Evolutionary conservation across 768 basidiomycete genomes (phyloP).

Genomic region (Podaxis sp.): DNA sequence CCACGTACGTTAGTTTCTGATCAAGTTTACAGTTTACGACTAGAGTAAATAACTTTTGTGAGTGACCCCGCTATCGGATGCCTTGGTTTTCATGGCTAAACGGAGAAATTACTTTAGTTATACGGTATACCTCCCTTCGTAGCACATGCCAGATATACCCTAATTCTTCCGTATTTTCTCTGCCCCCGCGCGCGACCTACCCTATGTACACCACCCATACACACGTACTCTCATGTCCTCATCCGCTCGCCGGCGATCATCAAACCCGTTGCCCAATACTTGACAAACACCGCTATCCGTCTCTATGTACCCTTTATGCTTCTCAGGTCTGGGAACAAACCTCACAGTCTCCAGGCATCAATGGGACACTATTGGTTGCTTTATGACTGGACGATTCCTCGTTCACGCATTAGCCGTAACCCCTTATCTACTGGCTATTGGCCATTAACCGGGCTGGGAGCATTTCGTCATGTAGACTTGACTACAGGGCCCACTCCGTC

Average conservation of each 20-base stretch:
- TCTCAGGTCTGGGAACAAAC: background rate
- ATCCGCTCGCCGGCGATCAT: background rate
- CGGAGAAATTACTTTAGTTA: background rate
- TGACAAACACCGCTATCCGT: background rate
- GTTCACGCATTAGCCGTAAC: background rate
- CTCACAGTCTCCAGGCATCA: background rate
- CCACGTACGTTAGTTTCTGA: background rate
- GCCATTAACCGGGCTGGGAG: background rate
- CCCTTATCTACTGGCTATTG: background rate
- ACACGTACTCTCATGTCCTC: background rate
- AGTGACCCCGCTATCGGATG: background rate
- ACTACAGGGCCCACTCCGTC: background rate
- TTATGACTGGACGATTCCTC: background rate
- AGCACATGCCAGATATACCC: background rate
- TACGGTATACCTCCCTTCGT: background rate
- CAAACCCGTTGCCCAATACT: background rate
- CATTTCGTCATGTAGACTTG: background rate
- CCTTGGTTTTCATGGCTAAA: background rate
- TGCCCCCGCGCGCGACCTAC: background rate
- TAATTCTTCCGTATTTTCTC: background rate
- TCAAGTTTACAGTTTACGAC: slow-evolving; percentile 20
- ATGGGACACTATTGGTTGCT: background rate
- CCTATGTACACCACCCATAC: too few relatives aligned
- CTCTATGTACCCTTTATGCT: background rate
- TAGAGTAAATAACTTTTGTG: slow-evolving; percentile 1